Percentiles rank a stretch among this genome's conserved stretches.
phyloP scores from a whole-genome alignment of 768 basidiomycete genomes.

The Phlebiopsis gigantea region DNA sequence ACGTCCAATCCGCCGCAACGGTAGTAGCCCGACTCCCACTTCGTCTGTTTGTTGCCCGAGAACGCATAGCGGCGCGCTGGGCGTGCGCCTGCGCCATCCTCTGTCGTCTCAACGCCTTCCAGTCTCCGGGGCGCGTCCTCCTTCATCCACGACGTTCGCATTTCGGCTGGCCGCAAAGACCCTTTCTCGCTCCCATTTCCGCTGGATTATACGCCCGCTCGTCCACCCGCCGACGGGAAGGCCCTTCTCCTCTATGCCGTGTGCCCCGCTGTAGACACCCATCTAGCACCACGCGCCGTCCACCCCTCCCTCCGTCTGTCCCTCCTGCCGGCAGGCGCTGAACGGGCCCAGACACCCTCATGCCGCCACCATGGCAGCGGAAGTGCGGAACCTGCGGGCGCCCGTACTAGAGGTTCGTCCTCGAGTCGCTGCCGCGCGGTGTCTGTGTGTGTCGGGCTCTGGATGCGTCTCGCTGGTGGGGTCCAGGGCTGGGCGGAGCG shows the following conservation, averaged over 20 bases:
- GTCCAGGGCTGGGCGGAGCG: slow-evolving; percentile 8
- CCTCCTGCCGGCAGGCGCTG: neutral
- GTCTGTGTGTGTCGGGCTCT: slow-evolving; percentile 16
- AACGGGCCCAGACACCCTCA: slow-evolving; percentile 10
- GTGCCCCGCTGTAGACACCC: neutral
- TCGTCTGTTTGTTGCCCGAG: slow-evolving; percentile 16
- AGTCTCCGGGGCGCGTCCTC: neutral
- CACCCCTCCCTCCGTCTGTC: neutral
- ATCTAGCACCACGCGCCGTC: neutral
- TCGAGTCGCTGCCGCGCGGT: slow-evolving; percentile 34
- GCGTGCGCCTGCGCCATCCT: slow-evolving; percentile 24
- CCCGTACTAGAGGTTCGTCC: slow-evolving; percentile 53
- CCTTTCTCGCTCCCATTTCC: slow-evolving; percentile 11
- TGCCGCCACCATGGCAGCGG: slow-evolving; percentile 22
- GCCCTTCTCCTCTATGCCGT: neutral
- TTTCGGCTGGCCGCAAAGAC: slow-evolving; percentile 29
- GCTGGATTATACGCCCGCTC: slow-evolving; percentile 16
- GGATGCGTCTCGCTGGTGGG: slow-evolving; percentile 1
- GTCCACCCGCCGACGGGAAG: slow-evolving; percentile 21
- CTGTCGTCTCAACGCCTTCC: neutral
- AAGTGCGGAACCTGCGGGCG: slow-evolving; percentile 36
- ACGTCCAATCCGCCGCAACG: slow-evolving; percentile 26
- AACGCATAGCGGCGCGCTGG: slow-evolving; percentile 8
- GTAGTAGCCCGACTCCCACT: slow-evolving; percentile 35
- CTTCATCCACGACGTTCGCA: slow-evolving; percentile 10